Evolutionary conservation across 768 basidiomycete genomes (phyloP), one percentile per base, ranked within the genome.

Genomic region (Kwoniella mangroviensis): DNA sequence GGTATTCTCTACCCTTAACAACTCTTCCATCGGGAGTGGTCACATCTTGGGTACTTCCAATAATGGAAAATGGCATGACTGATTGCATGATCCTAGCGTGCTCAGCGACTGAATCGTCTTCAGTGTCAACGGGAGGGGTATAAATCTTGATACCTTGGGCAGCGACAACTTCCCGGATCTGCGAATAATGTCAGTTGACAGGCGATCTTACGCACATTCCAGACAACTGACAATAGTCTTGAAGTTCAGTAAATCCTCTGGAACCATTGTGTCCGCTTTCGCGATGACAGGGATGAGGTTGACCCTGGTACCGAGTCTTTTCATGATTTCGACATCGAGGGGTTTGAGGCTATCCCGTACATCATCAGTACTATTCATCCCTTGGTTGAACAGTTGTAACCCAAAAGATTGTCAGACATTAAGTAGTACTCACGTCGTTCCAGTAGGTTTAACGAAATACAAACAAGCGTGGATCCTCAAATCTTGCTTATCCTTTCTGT

Each of bases 321-420:
- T 98, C 97, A 99, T 99, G 83, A 98, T 94, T 85, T 98, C 97
- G 75, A 99, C 95, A 81, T 99, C 97, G 57, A 99, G 88, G 22
- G 97, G 97, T 85, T 98, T 98, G 75, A 98, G 85, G 0, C 94
- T 94, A 76, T 12, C 4, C 58, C 9, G 7, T 21, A 22, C 24
- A 40, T n/a, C 51, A 22, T 69, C 53, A 73, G 63, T 54, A n/a
- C 40, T 3, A 21, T 21, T 45, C 9, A 45, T 19, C 45, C 13
- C 12, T 45, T 45, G 26, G 13, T 5, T 55, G 12, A 12, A 21
- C 4, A 11, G 21, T n/a, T 54, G 3, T 12, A 55, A 12, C n/a
- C 21, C 2, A 4, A n/a, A 17, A 22, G 28, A 21, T 62, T 40
- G 4, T 21, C 21, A 41, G 21, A 19, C 12, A 28, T 28, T 28